Evolutionary conservation across 2,329 filamentous ascomycete genomes (phyloP).

Genomic region (Colletotrichum trifolii): DNA sequence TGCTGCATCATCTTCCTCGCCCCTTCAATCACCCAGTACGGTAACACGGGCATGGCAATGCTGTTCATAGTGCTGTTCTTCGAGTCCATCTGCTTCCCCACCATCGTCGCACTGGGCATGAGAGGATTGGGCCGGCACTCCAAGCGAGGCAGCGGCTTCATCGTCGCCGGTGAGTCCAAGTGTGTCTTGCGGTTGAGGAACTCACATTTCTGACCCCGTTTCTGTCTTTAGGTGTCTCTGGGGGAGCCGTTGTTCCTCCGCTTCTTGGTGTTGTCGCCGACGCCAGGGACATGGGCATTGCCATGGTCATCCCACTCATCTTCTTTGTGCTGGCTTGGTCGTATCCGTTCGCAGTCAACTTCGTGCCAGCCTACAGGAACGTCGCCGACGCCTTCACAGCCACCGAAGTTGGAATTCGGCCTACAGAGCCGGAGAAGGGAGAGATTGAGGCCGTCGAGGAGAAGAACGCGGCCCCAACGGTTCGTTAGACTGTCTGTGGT

Average conservation of each 20-base stretch:
- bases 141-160: conserved; percentile 77
- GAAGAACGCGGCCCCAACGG: conserved; percentile 16
- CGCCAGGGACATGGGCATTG: conserved; percentile 59
- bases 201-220: conserved; percentile 71
- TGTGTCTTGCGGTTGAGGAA: background rate
- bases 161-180: conserved; percentile 59
- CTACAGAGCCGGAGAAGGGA: conserved; percentile 33
- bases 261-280: conserved; percentile 74
- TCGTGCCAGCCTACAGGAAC: conserved; percentile 70
- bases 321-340: conserved; percentile 68
- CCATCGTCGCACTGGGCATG: conserved; percentile 68
- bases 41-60: conserved; percentile 64
- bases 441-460: conserved; percentile 28
- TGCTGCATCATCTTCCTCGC: conserved; percentile 66
- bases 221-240: conserved; percentile 73
- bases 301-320: conserved; percentile 73
- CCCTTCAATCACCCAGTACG: conserved; percentile 58
- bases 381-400: conserved; percentile 69
- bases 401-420: conserved; percentile 55
- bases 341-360: conserved; percentile 73
- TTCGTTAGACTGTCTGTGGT: background rate
- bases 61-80: conserved; percentile 67
- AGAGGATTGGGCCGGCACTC: conserved; percentile 76
- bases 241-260: conserved; percentile 79
- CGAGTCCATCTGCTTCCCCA: conserved; percentile 68